A percentile compares a stretch with the other conserved stretches of the same genome.
Evolutionary conservation across 306 rosid genomes (phyloP).

Genomic region (Prunus mira): DNA sequence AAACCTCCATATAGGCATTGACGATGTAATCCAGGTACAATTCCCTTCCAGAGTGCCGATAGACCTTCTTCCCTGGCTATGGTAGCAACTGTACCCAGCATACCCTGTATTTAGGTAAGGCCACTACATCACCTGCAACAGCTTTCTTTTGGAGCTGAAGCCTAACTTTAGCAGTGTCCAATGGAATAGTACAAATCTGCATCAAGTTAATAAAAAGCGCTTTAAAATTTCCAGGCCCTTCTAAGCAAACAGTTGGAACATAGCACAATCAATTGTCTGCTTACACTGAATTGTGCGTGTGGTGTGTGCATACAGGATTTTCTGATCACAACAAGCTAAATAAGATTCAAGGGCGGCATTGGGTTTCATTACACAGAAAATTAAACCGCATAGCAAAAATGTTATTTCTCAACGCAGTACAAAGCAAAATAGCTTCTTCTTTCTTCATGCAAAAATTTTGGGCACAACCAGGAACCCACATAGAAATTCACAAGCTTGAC

Average conservation of each 20-base stretch:
- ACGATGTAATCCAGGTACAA: constrained; percentile 91
- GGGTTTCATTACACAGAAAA: not conserved
- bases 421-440: not conserved
- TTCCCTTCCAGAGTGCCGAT: constrained; percentile 87
- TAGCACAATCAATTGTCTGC: not conserved
- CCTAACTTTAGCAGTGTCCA: constrained; percentile 99
- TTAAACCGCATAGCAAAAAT: not conserved
- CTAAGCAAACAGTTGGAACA: not conserved
- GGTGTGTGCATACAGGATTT: not conserved
- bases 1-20: constrained; percentile 90
- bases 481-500: not conserved
- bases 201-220: constrained; percentile 21
- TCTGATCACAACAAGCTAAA: not conserved
- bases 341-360: not conserved
- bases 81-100: constrained; percentile 90
- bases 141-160: constrained; percentile 92
- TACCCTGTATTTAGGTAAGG: constrained; percentile 83
- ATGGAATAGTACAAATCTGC: constrained; percentile 80
- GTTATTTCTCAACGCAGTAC: not conserved
- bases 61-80: constrained; percentile 97
- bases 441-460: not conserved
- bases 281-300: not conserved
- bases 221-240: not conserved
- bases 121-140: constrained; percentile 46
- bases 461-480: not conserved